Conservation (phyloP, 805 yeast species). For the Ascoidea asiatica region DNA sequence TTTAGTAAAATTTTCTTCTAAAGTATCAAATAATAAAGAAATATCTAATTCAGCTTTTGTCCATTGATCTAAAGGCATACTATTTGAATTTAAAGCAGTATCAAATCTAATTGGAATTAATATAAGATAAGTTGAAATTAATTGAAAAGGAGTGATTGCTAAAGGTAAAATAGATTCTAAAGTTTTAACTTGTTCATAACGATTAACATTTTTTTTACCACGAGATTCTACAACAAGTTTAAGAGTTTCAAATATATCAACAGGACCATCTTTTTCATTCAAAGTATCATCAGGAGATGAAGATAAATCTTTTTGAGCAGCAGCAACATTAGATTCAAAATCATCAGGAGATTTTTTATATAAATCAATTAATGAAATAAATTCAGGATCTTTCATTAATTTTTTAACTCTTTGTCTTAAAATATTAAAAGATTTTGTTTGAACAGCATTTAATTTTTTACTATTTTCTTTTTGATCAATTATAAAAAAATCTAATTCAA, state of each 20-base stretch:
- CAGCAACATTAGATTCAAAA: conserved; percentile 35
- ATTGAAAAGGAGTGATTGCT: conserved; percentile 53
- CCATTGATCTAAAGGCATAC: conserved; percentile 78
- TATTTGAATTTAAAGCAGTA: conserved; percentile 47
- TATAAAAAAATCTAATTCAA: conserved; percentile 55
- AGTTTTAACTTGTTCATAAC: conserved; percentile 56
- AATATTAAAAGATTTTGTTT: conserved; percentile 77
- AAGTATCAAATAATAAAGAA: conserved; percentile 43
- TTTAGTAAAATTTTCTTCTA: conserved; percentile 43
- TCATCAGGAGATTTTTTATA: conserved; percentile 60
- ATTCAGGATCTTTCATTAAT: conserved; percentile 51
- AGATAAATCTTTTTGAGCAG: conserved; percentile 20
- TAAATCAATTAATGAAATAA: conserved; percentile 33
- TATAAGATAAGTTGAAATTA: conserved; percentile 63
- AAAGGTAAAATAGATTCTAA: conserved; percentile 47
- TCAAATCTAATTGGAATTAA: conserved; percentile 85
- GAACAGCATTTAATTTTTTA: conserved; percentile 69
- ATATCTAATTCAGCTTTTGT: conserved; percentile 51
- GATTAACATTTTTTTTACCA: conserved; percentile 91
- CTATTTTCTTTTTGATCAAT: conserved; percentile 36
- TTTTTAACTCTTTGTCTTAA: conserved; percentile 81
- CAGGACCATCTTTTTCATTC: conserved; percentile 22
- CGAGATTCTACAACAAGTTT: conserved; percentile 72
- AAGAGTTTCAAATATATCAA: conserved; percentile 56
- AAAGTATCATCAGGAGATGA: conserved; percentile 18